phyloP scores from a whole-genome alignment of 768 basidiomycete genomes.

The Lactarius indigo region DNA sequence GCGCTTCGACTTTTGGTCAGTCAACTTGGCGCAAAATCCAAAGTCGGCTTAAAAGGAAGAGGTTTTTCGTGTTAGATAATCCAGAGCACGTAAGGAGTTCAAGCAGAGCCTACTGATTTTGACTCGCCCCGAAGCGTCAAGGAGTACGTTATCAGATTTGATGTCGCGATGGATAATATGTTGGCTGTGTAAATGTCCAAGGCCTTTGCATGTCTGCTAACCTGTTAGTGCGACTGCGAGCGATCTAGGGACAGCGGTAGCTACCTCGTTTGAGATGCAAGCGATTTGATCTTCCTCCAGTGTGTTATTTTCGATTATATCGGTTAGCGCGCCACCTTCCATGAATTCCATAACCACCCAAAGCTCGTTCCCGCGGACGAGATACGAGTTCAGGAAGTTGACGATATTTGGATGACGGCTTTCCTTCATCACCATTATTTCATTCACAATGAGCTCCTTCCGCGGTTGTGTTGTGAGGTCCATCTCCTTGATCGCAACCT shows the following conservation, averaged over 20 bases:
- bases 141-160: conserved; percentile 93
- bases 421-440: conserved; percentile 98
- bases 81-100: background rate
- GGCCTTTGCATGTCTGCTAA: conserved; percentile 85
- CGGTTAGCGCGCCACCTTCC: conserved; percentile 96
- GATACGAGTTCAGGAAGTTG: conserved; percentile 89
- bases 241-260: conserved; percentile 28
- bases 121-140: conserved; percentile 88
- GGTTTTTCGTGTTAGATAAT: background rate
- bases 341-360: conserved; percentile 99
- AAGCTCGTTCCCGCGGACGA: conserved; percentile 82
- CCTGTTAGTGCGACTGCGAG: background rate
- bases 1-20: conserved; percentile 94
- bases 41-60: conserved; percentile 68
- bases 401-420: conserved; percentile 97
- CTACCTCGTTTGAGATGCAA: conserved; percentile 85
- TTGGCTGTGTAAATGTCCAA: conserved; percentile 89
- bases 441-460: conserved; percentile 97
- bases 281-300: conserved; percentile 94
- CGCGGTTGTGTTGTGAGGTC: conserved; percentile 91
- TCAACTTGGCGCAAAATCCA: conserved; percentile 94
- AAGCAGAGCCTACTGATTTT: conserved; percentile 83
- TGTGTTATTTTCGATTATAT: conserved; percentile 96
- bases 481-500: conserved; percentile 99
- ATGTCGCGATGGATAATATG: conserved; percentile 97